phyloP scores from a whole-genome alignment of 257 asterid species.

The Nyctanthes arbortristis region DNA sequence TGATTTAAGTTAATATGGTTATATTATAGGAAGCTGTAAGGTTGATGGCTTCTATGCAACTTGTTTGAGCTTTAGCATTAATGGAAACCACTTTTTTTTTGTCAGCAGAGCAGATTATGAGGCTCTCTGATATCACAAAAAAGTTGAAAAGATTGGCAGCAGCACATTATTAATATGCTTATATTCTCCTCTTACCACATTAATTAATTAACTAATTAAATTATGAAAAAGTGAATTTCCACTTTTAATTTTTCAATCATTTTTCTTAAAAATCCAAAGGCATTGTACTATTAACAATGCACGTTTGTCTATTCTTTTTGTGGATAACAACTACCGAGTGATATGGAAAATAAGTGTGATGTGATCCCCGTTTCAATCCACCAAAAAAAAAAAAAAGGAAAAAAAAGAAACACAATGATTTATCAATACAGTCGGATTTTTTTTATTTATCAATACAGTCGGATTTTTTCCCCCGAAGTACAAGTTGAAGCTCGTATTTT shows the following conservation, averaged over 20 bases:
- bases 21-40: neutral
- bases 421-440: no score
- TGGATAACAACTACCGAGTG: neutral
- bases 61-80: neutral
- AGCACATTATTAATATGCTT: neutral
- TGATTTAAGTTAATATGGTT: neutral
- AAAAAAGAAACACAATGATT: no score
- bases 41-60: slow-evolving; percentile 7
- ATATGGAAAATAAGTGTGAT: neutral
- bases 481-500: no score
- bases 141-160: neutral
- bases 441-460: no score
- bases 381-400: no score
- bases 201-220: no score
- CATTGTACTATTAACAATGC: neutral
- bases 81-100: neutral
- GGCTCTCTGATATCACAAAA: neutral
- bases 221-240: neutral
- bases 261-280: neutral
- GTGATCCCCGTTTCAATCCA: neutral
- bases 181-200: neutral
- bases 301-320: neutral
- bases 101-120: slow-evolving; percentile 22
- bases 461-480: no score
- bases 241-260: neutral